Evolutionary conservation across 2,329 filamentous ascomycete species (phyloP), one percentile per base, ranked within the genome.

Genomic region (Waltergamsia citrina): DNA sequence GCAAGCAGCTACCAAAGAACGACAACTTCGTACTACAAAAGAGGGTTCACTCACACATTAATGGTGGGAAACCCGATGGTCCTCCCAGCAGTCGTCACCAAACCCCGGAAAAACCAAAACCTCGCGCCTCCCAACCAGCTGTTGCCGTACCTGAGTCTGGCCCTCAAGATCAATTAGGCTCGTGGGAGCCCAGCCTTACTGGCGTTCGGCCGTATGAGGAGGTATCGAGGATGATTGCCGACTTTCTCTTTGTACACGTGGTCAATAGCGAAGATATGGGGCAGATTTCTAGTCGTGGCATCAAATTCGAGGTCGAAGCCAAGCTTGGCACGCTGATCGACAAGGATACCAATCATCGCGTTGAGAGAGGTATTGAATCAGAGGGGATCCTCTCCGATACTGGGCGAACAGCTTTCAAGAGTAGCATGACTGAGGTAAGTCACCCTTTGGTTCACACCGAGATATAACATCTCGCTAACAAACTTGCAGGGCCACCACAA

Each of bases 291-390:
- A 71, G 71, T 33, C 69, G 73, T 12, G 77, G 76, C 6, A 80
- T 87, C 11, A 73, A 85, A 39, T 78, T 95, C 34, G 92, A 98
- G 57, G 84, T 98, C 35, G 92, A 98, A 60, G 92, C 87, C 8
- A 96, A 96, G 56, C 67, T 96, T 31, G 92, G 92, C 14, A 81
- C 78, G 18, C 68, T 96, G 11, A 74, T 90, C 37, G 79, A 85
- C 53, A 78, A 76, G 50, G 73, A 80, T 40, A 83, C 76, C 6
- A 74, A 81, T 37, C 67, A 78, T 30, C 72, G 85, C n/a, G 62
- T 88, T 18, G 62, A 71, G 8, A 59, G 88, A 8, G 74, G 76
- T 6, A 68, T 92, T 5, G 56, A 69, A 16, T 80, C 84, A 1
- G 83, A 92, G 52, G 81, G 75, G 31, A 63, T 93, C 6, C 57